A percentile compares a stretch with the other conserved stretches of the same genome.
These are phyloP conservation scores for Trichophyton simii DNA, from an alignment of 2,329 filamentous ascomycete genomes.

Conservation along the genomic window DNA sequence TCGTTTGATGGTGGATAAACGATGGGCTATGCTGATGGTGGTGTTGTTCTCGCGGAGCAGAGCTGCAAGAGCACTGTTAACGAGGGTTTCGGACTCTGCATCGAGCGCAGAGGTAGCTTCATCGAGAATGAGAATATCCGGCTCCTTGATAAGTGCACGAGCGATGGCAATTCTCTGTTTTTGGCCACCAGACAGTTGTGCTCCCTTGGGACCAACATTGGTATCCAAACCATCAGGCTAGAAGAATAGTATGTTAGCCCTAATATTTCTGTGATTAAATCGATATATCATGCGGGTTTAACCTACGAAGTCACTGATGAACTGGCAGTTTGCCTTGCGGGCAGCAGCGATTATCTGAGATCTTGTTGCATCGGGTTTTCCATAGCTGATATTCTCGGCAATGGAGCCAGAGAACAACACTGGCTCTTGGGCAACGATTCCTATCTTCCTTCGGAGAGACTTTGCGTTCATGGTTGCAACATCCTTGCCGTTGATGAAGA, in stretches of 20 bases:
- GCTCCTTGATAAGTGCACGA: slow-evolving; percentile 83
- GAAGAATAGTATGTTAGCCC: slow-evolving; percentile 7
- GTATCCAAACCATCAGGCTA: slow-evolving; percentile 87
- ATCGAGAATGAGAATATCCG: slow-evolving; percentile 91
- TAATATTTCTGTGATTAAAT: too few species aligned
- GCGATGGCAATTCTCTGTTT: slow-evolving; percentile 98
- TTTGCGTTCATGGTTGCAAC: slow-evolving; percentile 83
- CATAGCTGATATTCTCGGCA: slow-evolving; percentile 79
- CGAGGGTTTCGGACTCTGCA: slow-evolving; percentile 90
- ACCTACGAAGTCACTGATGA: slow-evolving; percentile 80
- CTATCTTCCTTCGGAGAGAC: slow-evolving; percentile 80
- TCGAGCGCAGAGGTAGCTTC: slow-evolving; percentile 93
- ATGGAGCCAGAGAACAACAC: slow-evolving; percentile 76
- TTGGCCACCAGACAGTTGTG: slow-evolving; percentile 88
- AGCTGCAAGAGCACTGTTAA: slow-evolving; percentile 75
- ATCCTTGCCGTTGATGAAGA: slow-evolving; percentile 74
- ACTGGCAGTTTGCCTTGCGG: slow-evolving; percentile 85
- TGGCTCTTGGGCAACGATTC: slow-evolving; percentile 89
- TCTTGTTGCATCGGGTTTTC: slow-evolving; percentile 63
- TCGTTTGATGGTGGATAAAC: slow-evolving; percentile 89
- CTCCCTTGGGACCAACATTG: slow-evolving; percentile 78
- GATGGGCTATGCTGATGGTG: slow-evolving; percentile 93
- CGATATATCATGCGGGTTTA: background rate
- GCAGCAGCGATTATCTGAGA: slow-evolving; percentile 77
- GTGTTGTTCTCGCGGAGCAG: slow-evolving; percentile 81